Conservation (phyloP, 2,329 filamentous ascomycete genomes). For the Cordyceps militaris region DNA sequence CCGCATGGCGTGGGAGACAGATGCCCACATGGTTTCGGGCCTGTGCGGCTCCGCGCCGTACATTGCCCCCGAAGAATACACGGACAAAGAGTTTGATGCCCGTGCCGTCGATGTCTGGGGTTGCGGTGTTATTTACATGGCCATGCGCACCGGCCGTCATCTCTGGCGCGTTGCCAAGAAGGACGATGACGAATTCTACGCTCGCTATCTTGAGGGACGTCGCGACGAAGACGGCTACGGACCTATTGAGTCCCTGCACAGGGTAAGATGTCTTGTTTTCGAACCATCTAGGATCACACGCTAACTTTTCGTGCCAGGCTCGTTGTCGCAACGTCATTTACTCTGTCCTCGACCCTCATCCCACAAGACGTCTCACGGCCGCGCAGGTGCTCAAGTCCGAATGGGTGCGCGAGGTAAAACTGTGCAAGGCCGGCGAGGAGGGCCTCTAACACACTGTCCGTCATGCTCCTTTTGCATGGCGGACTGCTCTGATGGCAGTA, state of each 20-base stretch:
- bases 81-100: slow-evolving; percentile 91
- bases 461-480: slow-evolving; percentile 23
- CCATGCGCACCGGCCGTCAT: slow-evolving; percentile 93
- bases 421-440: slow-evolving; percentile 95
- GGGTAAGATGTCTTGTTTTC: slow-evolving; percentile 54
- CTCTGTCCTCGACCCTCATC: slow-evolving; percentile 93
- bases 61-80: slow-evolving; percentile 94
- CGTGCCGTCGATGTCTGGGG: slow-evolving; percentile 98
- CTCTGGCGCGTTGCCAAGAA: slow-evolving; percentile 96
- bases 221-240: slow-evolving; percentile 93
- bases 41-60: slow-evolving; percentile 95
- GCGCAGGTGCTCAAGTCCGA: slow-evolving; percentile 97
- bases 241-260: slow-evolving; percentile 89
- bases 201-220: slow-evolving; percentile 84
- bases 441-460: slow-evolving; percentile 56
- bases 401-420: slow-evolving; percentile 95
- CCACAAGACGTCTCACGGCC: slow-evolving; percentile 83
- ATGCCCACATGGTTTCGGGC: slow-evolving; percentile 95
- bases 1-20: slow-evolving; percentile 98
- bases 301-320: slow-evolving; percentile 48
- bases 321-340: slow-evolving; percentile 98
- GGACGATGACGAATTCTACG: slow-evolving; percentile 96
- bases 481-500: slow-evolving; percentile 20
- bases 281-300: too few species aligned
- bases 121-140: slow-evolving; percentile 99